Percentiles rank a stretch among this genome's conserved stretches.
Evolutionary conservation across 192 early-diverging fungal species (phyloP).

Genomic region (Umbelopsis vinacea): DNA sequence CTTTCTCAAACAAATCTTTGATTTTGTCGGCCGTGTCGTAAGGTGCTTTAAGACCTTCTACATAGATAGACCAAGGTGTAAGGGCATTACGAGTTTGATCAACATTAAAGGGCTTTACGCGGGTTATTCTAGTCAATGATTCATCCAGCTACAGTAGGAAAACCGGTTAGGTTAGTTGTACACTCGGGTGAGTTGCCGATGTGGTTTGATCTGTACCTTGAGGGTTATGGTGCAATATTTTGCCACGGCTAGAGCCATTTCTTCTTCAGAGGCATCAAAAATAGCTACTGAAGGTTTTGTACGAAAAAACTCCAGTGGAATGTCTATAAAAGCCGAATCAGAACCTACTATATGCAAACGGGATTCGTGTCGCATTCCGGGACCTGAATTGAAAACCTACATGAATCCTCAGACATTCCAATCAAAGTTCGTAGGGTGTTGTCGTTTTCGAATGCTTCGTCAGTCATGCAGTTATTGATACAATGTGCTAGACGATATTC

Average conservation of each 20-base stretch:
- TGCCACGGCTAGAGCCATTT: neutral
- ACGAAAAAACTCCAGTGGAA: constrained; percentile 5
- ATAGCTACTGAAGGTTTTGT: constrained; percentile 6
- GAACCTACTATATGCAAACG: neutral
- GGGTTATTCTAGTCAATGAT: neutral
- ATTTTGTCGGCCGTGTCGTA: neutral
- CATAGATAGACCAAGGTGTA: constrained; percentile 13
- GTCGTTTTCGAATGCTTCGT: constrained; percentile 8
- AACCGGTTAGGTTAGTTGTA: neutral
- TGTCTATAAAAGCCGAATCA: neutral
- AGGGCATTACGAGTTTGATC: neutral
- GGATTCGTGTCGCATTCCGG: too few species aligned
- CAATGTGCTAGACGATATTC: neutral
- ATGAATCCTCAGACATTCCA: constrained; percentile 1
- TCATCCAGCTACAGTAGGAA: neutral
- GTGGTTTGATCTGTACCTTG: neutral
- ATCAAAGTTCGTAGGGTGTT: constrained; percentile 4
- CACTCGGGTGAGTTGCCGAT: neutral
- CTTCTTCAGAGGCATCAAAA: neutral
- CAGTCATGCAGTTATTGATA: constrained; percentile 5
- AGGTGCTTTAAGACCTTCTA: neutral
- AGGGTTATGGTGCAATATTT: neutral
- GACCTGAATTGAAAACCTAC: neutral
- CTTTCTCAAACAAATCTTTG: neutral
- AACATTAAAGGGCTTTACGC: neutral